Conservation (phyloP, 352 stramenopile species). For the Aphanomyces invadans region DNA sequence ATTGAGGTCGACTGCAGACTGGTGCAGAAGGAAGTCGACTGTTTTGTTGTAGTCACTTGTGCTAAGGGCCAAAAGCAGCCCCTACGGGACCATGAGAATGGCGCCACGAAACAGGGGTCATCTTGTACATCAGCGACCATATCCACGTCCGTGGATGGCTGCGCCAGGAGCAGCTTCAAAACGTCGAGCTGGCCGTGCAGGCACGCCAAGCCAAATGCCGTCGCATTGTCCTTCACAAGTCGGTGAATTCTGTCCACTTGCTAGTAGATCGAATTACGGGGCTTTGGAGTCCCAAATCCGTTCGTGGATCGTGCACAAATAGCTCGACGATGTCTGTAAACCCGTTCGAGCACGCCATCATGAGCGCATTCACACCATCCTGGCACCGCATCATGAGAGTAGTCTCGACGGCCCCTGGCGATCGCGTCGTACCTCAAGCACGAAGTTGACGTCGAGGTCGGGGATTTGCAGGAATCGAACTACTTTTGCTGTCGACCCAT, state of each 20-base stretch:
- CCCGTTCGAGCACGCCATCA: neutral
- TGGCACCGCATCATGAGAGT: neutral
- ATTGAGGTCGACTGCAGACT: no score
- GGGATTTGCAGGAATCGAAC: neutral
- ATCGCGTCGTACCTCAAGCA: neutral
- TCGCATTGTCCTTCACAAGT: neutral
- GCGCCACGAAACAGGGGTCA: neutral
- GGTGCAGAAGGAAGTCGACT: no score
- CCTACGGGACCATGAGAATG: neutral
- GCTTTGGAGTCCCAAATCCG: neutral
- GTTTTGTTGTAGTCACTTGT: no score
- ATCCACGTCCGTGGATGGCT: neutral
- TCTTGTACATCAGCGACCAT: neutral
- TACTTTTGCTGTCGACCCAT: neutral
- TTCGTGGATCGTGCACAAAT: neutral
- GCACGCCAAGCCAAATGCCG: neutral
- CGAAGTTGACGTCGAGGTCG: neutral
- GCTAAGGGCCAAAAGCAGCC: neutral
- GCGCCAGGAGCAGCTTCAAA: neutral
- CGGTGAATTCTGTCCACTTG: no score
- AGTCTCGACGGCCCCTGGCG: neutral
- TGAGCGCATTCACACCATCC: neutral
- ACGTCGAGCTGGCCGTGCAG: neutral
- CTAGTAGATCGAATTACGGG: neutral
- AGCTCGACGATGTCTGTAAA: neutral